These are phyloP conservation scores for Gliomastix tumulicola DNA, from an alignment of 2,329 filamentous ascomycete species.

Conservation along the genomic window DNA sequence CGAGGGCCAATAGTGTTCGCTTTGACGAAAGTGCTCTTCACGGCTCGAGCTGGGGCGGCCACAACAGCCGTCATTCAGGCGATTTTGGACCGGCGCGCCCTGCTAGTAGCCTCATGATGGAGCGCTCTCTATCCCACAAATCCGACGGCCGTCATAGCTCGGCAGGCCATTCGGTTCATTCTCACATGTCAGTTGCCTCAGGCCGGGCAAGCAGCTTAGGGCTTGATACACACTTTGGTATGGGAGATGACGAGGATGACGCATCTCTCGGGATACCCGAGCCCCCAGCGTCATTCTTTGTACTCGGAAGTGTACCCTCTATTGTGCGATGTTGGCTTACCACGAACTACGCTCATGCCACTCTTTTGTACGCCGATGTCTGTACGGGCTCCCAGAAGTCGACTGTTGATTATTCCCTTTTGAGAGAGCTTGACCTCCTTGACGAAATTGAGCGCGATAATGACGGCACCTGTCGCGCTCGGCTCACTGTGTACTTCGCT, in stretches of 20 bases:
- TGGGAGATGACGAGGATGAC: conserved; percentile 54
- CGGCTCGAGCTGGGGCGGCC: conserved; percentile 71
- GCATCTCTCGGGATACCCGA: conserved; percentile 66
- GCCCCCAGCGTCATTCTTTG: conserved; percentile 76
- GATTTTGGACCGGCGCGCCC: conserved; percentile 75
- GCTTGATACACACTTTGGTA: conserved; percentile 62
- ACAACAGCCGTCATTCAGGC: conserved; percentile 73
- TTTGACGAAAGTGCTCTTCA: conserved; percentile 96
- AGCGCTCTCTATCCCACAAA: conserved; percentile 88
- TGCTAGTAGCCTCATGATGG: conserved; percentile 79
- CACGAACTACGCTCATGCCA: conserved; percentile 80
- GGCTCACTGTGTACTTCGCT: conserved; percentile 78
- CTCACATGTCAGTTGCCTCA: conserved; percentile 62
- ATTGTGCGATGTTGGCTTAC: conserved; percentile 96
- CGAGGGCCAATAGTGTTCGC: conserved; percentile 90
- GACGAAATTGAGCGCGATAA: conserved; percentile 59
- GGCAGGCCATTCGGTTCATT: conserved; percentile 72
- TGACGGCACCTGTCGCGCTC: conserved; percentile 62
- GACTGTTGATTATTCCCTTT: conserved; percentile 66
- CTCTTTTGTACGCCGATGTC: conserved; percentile 82
- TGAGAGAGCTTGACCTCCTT: conserved; percentile 66
- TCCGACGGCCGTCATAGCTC: conserved; percentile 94
- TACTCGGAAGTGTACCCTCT: conserved; percentile 82
- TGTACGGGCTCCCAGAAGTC: conserved; percentile 91
- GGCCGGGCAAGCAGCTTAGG: conserved; percentile 84